Percentiles rank a stretch among this genome's conserved stretches.
These are phyloP conservation scores for Trichosporon inkin DNA, from an alignment of 1,284 basidiomycete genomes.

Conservation along the genomic window DNA sequence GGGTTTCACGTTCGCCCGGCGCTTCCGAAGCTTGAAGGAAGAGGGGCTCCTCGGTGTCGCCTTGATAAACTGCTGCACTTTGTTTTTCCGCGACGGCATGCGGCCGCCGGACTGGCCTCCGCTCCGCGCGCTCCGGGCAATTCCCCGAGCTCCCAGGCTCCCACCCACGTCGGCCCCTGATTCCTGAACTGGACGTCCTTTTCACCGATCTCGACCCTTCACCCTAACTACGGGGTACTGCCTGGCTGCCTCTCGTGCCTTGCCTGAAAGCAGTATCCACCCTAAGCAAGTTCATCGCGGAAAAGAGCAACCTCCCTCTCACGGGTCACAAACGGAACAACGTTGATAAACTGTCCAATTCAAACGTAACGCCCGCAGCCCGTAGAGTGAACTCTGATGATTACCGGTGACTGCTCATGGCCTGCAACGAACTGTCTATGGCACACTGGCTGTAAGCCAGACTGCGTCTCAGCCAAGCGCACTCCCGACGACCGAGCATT, in stretches of 20 bases:
- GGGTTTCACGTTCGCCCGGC: not conserved
- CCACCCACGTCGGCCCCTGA: not conserved
- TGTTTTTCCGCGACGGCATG: not conserved
- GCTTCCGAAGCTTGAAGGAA: not conserved
- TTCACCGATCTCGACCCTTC: no score
- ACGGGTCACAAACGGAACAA: not conserved
- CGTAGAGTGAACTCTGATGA: not conserved
- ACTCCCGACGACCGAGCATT: no score
- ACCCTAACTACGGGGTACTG: no score
- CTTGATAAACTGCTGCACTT: not conserved
- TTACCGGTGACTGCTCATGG: no score
- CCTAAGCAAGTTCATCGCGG: no score
- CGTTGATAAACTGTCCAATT: slow-evolving; percentile 1
- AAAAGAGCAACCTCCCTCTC: not conserved
- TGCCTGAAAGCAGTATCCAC: no score
- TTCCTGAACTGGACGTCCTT: no score
- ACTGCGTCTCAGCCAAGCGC: no score
- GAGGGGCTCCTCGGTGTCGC: not conserved
- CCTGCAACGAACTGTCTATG: no score
- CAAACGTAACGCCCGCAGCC: not conserved
- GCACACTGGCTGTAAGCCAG: no score
- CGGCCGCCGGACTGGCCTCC: not conserved
- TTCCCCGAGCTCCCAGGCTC: slow-evolving; percentile 2
- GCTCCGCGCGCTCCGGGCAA: not conserved
- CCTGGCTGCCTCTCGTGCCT: no score